Base-by-base conservation (phyloP, 306 rosid genomes). In the Acmispon strigosus region DNA sequence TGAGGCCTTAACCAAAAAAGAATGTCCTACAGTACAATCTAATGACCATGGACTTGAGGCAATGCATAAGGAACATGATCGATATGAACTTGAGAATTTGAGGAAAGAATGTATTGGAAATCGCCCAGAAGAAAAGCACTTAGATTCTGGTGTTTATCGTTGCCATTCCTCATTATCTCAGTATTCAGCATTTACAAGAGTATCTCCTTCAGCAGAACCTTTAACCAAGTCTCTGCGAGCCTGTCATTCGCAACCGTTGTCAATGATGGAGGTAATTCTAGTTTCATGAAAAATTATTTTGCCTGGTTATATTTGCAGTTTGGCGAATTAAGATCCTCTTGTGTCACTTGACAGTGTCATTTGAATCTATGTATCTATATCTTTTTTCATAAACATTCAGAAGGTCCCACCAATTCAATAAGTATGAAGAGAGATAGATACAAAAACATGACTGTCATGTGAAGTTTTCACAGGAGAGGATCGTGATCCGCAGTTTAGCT, bases 201-300 rank as follows among this genome's bases (percentile, higher is more conserved):
- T 76, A 50, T 86, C 92, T 72, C 87, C 86, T 29, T 77, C 85
- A 4, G 92, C 58, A 41, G 92, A 89, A 16, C 82, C 86, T 66
- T 76, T 79, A 60, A 72, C 53, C 9, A 88, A 89, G 69, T 72
- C 96, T 66, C 70, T 86, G 50, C 90, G 99, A 9, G 84, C 89
- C 32, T 91, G 90, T 61, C 97, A 91, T 55, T 95, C 99, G 36
- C 99, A 95, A 66, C 99, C 99, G 8, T 83, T 89, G 85, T 87
- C 96, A 73, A 89, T 89, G 93, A 65, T 79, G 83, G 99, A 87
- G 97, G 99, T 95, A 84, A 79, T 47, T 82, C 62, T 27, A 59
- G 63, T 77, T 47, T 50, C 55, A 56, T 70, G n/a, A 29, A 52
- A 45, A 42, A 61, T 10, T 16, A 24, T 29, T 10, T 43, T 20